phyloP scores from a whole-genome alignment of 441 rosid species.

The Arabidopsis hybrid region DNA sequence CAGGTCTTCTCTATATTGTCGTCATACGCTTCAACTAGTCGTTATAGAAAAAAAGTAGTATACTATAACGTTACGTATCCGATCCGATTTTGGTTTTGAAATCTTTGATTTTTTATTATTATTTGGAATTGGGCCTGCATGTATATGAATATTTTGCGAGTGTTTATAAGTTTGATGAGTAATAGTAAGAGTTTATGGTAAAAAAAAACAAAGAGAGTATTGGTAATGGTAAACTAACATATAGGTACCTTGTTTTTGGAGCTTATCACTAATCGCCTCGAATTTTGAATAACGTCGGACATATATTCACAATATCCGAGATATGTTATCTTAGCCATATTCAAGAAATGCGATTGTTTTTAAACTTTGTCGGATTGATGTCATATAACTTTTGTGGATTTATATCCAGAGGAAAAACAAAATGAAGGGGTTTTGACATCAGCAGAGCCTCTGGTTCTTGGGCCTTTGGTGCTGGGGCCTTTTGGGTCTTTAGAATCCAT shows the following conservation, averaged over 20 bases:
- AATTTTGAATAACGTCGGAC: conserved; percentile 31
- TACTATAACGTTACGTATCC: background rate
- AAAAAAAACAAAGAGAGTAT: conserved; percentile 2
- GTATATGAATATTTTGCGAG: background rate
- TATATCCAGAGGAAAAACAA: no score
- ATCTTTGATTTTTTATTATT: background rate
- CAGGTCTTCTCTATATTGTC: conserved; percentile 28
- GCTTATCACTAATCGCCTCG: conserved; percentile 32
- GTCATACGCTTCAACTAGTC: conserved; percentile 24
- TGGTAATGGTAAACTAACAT: conserved; percentile 32
- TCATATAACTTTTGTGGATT: background rate
- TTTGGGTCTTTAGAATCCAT: background rate
- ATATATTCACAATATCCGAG: conserved; percentile 18
- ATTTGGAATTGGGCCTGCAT: background rate
- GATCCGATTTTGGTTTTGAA: conserved; percentile 12
- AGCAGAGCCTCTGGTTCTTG: background rate
- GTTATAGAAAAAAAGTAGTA: background rate
- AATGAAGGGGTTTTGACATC: background rate
- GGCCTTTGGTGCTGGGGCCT: background rate
- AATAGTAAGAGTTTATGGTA: background rate
- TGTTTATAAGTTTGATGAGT: background rate
- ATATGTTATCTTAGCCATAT: background rate
- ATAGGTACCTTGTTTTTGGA: conserved; percentile 19
- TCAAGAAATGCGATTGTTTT: background rate
- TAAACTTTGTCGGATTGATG: background rate